Evolutionary conservation across 2,329 filamentous ascomycete genomes (phyloP).

Genomic region (Diaporthe eres): DNA sequence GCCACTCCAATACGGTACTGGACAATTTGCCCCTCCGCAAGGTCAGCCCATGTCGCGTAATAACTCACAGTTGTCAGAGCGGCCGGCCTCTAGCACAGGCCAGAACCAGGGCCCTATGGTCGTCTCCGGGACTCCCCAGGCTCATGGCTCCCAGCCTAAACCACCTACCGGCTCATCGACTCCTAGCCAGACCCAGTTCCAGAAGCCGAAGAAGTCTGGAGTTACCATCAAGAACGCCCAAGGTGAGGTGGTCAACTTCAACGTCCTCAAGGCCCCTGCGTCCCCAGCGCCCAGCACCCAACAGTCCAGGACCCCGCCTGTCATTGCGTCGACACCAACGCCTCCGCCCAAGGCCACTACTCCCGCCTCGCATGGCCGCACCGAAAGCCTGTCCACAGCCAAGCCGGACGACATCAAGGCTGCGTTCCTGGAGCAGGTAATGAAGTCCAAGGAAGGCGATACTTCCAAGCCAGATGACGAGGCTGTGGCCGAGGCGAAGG

Average conservation of each 20-base stretch:
- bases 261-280: constrained; percentile 66
- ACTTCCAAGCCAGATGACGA: constrained; percentile 53
- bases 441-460: constrained; percentile 69
- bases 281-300: constrained; percentile 70
- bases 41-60: constrained; percentile 86
- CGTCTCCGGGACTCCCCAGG: constrained; percentile 72
- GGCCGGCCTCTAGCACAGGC: constrained; percentile 75
- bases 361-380: constrained; percentile 73
- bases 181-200: constrained; percentile 64
- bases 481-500: constrained; percentile 47
- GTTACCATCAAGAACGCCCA: constrained; percentile 88
- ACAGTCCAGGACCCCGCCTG: constrained; percentile 75
- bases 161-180: constrained; percentile 58
- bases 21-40: constrained; percentile 56
- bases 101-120: constrained; percentile 73
- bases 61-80: constrained; percentile 82
- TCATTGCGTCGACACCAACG: constrained; percentile 82
- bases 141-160: constrained; percentile 72
- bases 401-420: constrained; percentile 88
- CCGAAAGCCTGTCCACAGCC: constrained; percentile 75
- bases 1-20: constrained; percentile 61
- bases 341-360: constrained; percentile 83
- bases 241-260: constrained; percentile 81
- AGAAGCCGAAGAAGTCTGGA: constrained; percentile 74
- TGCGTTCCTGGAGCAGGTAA: constrained; percentile 86